Evolutionary conservation across 2,329 filamentous ascomycete species (phyloP).

Genomic region (Alternaria dauci): DNA sequence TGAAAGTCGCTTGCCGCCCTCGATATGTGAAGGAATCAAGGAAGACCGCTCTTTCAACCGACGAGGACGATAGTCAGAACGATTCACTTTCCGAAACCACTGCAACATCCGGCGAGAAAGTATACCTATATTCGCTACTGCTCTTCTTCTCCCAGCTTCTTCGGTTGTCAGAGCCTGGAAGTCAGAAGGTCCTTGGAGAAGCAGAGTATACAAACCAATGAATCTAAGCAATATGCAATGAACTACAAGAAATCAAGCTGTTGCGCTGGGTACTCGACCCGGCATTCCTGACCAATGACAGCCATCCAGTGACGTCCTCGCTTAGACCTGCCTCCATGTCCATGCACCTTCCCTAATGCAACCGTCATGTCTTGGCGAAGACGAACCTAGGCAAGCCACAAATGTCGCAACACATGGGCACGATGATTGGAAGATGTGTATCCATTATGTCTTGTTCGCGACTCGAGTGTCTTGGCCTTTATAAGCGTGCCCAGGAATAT

Average conservation of each 20-base stretch:
- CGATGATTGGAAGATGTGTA: slow-evolving; percentile 10
- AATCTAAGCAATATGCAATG: background rate
- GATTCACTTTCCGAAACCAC: background rate
- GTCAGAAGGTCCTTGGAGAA: background rate
- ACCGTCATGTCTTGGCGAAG: slow-evolving; percentile 6
- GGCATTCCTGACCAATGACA: background rate
- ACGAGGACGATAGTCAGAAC: background rate
- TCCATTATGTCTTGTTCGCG: background rate
- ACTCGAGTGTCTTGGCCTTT: slow-evolving; percentile 1
- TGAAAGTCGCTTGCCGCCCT: no score
- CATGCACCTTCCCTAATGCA: background rate
- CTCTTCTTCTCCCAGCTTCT: no score
- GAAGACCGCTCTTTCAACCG: background rate
- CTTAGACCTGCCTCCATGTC: background rate
- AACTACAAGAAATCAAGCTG: background rate
- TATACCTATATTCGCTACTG: no score
- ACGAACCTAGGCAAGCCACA: background rate
- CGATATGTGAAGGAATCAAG: no score
- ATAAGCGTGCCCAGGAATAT: background rate
- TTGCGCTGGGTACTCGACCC: background rate
- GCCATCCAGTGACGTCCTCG: background rate
- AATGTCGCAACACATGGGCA: slow-evolving; percentile 12
- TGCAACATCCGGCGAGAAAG: no score
- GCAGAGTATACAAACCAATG: background rate
- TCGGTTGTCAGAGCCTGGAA: background rate